Evolutionary conservation across 192 early-diverging fungal species (phyloP).

Genomic region (Piromyces finnis): DNA sequence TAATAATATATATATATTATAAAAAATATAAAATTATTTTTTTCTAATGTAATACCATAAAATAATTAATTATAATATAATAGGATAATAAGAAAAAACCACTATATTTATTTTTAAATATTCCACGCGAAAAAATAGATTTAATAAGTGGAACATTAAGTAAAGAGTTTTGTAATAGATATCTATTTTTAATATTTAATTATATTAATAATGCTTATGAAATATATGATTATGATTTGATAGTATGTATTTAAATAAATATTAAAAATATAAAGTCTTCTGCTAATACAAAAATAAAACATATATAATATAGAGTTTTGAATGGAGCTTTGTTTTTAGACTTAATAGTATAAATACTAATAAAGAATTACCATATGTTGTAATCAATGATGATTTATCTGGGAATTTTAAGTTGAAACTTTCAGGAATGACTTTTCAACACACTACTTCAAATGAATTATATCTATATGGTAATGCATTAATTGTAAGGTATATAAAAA

Average conservation of each 20-base stretch:
- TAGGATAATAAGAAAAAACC: background rate
- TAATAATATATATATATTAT: too few relatives aligned
- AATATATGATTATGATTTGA: background rate
- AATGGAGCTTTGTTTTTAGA: background rate
- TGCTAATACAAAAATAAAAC: too few relatives aligned
- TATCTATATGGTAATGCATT: background rate
- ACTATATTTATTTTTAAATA: background rate
- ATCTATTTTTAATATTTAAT: background rate
- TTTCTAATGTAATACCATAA: too few relatives aligned
- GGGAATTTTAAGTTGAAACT: background rate
- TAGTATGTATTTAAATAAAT: background rate
- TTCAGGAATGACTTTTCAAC: background rate
- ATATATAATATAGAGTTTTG: too few relatives aligned
- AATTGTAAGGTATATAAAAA: background rate
- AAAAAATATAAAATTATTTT: too few relatives aligned
- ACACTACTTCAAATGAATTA: background rate
- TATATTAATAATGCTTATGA: background rate
- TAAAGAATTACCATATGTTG: background rate
- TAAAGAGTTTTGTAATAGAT: background rate
- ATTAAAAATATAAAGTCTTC: too few relatives aligned
- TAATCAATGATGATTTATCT: background rate
- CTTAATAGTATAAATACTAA: background rate
- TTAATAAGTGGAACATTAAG: background rate
- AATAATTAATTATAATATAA: too few relatives aligned
- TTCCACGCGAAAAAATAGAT: background rate